These are phyloP conservation scores for Epichloe sp. DNA, from an alignment of 2,329 filamentous ascomycete genomes.

Conservation along the genomic window DNA sequence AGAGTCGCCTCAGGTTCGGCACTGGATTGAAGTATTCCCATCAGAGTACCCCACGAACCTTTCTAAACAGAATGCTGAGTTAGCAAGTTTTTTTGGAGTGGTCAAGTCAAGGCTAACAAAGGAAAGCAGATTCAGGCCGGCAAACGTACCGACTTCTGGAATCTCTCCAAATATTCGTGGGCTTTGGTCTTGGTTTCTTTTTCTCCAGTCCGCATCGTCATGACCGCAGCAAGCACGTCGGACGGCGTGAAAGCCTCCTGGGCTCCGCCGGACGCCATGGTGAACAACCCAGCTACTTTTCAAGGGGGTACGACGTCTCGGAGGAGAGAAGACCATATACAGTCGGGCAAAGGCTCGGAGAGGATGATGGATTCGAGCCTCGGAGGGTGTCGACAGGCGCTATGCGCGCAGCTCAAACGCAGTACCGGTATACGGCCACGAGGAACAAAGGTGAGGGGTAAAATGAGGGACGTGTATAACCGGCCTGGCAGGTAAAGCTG, in stretches of 20 bases:
- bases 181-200: slow-evolving; percentile 76
- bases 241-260: slow-evolving; percentile 63
- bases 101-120: not conserved
- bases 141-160: slow-evolving; percentile 81
- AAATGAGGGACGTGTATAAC: not conserved
- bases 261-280: slow-evolving; percentile 54
- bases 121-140: too few relatives aligned
- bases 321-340: not conserved
- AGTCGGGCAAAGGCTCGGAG: not conserved
- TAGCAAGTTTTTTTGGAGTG: not conserved
- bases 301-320: not conserved
- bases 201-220: slow-evolving; percentile 80
- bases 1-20: slow-evolving; percentile 76
- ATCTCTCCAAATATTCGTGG: slow-evolving; percentile 81
- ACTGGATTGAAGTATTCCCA: slow-evolving; percentile 73
- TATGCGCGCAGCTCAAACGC: not conserved
- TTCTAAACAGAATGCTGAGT: slow-evolving; percentile 38
- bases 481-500: not conserved
- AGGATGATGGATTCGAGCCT: not conserved
- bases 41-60: slow-evolving; percentile 81
- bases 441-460: not conserved
- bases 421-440: not conserved
- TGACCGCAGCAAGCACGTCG: slow-evolving; percentile 70
- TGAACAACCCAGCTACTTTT: not conserved
- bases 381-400: not conserved